Conservation (phyloP, 176 grass and related monocot species). For the Pontederia crassipes region DNA sequence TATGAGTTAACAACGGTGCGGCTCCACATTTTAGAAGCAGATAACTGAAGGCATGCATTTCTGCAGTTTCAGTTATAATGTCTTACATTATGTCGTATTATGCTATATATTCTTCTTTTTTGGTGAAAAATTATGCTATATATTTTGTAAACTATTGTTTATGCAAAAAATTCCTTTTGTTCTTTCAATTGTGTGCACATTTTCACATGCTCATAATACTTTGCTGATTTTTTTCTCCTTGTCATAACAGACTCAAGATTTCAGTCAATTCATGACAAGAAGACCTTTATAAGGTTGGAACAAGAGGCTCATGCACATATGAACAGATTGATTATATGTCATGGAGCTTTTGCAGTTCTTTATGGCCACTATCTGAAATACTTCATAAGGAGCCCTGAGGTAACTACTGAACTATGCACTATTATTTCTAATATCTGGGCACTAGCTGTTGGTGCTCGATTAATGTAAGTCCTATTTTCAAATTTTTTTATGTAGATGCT, state of each 20-base stretch:
- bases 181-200: neutral
- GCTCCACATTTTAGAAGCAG: no score
- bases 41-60: no score
- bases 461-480: no score
- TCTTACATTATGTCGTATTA: no score
- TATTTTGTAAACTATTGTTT: no score
- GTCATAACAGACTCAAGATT: slow-evolving; percentile 47
- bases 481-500: no score
- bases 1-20: no score
- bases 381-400: slow-evolving; percentile 68
- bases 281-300: slow-evolving; percentile 65
- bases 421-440: no score
- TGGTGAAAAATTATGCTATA: no score
- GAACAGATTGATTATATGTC: slow-evolving; percentile 58
- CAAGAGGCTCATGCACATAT: slow-evolving; percentile 49
- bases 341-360: slow-evolving; percentile 63
- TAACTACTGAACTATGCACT: slow-evolving; percentile 2
- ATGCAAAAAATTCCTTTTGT: neutral
- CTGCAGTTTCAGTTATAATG: no score
- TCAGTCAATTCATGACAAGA: slow-evolving; percentile 61
- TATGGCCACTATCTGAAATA: slow-evolving; percentile 76
- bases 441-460: no score
- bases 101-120: no score
- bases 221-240: slow-evolving; percentile 12
- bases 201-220: neutral